Evolutionary conservation across 257 asterid genomes (phyloP).

Genomic region (Solanum arcanum): DNA sequence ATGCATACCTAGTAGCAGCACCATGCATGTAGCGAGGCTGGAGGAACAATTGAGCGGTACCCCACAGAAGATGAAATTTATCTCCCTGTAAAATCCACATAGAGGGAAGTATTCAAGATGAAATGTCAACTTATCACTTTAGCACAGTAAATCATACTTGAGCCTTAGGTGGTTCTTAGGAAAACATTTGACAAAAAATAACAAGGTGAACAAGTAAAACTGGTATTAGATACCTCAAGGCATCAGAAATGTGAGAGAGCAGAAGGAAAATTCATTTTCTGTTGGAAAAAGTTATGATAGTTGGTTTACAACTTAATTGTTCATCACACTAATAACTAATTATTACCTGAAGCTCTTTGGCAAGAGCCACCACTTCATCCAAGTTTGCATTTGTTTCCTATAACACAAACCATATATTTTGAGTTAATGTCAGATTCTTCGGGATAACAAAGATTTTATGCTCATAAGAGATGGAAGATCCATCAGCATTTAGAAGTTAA

Average conservation of each 20-base stretch:
- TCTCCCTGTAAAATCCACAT: background rate
- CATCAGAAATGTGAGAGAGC: background rate
- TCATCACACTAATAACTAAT: background rate
- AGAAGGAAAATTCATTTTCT: background rate
- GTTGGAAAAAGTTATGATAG: background rate
- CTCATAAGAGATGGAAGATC: background rate
- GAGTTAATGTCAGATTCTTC: background rate
- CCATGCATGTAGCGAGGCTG: constrained; percentile 98
- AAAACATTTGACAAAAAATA: background rate
- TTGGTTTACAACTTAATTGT: background rate
- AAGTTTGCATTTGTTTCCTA: constrained; percentile 90
- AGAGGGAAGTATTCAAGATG: background rate
- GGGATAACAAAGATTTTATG: background rate
- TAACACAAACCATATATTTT: background rate
- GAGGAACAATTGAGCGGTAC: constrained; percentile 85
- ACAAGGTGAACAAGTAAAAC: background rate
- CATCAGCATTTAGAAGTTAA: background rate
- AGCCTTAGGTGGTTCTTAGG: background rate
- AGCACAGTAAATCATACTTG: background rate
- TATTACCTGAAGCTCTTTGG: constrained; percentile 91
- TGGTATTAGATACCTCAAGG: background rate
- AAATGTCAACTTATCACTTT: background rate
- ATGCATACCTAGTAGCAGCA: constrained; percentile 79
- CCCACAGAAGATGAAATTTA: constrained; percentile 67
- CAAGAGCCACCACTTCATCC: constrained; percentile 94